Base-by-base conservation (phyloP, 2,329 filamentous ascomycete species). In the Sarocladium brachiariae region DNA sequence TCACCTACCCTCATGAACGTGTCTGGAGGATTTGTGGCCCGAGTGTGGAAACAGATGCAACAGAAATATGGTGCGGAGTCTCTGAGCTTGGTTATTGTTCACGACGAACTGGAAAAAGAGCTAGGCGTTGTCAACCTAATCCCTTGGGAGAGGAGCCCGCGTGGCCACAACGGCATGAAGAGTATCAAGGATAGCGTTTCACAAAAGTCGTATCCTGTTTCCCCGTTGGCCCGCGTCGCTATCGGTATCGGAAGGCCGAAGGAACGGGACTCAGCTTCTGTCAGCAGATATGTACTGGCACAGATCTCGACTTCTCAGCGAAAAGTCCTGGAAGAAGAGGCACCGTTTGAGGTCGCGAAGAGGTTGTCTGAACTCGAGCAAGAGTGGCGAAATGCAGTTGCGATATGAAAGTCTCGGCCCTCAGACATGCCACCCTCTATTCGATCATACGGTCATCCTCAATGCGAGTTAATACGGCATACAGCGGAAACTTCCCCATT, bases 231-330 rank as follows among this genome's bases (percentile, higher is more conserved):
- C 55, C 74, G 87, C 52, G 80, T 97, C 48, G 84, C 87, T 0
- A 71, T 97, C 11, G 93, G 93, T 0, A 96, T 97, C 69, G 91
- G 89, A n/a, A 73, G 93, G 41, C 92, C 92, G 0, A 72, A 70
- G 41, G 84, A 77, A 55, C 76, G 90, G 55, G 83, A 89, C 47
- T 71, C 74, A 19, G 69, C 72, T 34, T 80, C 79, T 2, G 90
- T 97, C 9, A 80, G 84, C 38, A 72, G 80, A 21, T 95, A 92
- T 70, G 91, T 97, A 38, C 69, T 97, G 57, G 75, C 75, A 52
- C 80, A 81, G 59, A 83, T 93, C 73, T 76, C 73, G 9, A 55
- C 59, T 7, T 59, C 63, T 10, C 76, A 87, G 61, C 71, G 71
- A 61, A 62, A 63, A 18, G 63, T 70, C 13, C 65, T 89, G 38